These are phyloP conservation scores for Kurtzmaniella quercitrusa DNA, from an alignment of 1,139 yeast genomes.

Conservation along the genomic window DNA sequence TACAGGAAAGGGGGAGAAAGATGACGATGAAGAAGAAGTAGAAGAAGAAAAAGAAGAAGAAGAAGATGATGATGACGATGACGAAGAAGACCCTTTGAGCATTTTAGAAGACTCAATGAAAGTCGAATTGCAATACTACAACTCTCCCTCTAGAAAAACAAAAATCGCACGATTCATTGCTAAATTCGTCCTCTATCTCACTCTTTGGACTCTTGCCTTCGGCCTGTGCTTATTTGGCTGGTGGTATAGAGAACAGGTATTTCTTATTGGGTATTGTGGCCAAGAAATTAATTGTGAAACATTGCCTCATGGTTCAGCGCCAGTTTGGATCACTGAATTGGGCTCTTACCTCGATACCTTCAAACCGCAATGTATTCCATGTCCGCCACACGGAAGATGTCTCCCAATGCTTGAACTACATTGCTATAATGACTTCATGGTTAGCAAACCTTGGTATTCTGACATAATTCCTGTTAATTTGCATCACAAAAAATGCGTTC, in stretches of 20 bases:
- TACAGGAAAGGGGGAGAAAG: neutral
- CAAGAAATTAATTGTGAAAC: slow-evolving; percentile 43
- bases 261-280: slow-evolving; percentile 66
- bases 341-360: slow-evolving; percentile 32
- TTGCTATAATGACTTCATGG: slow-evolving; percentile 68
- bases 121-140: neutral
- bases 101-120: neutral
- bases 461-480: slow-evolving; percentile 57
- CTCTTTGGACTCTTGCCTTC: slow-evolving; percentile 26
- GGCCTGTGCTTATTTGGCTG: slow-evolving; percentile 31
- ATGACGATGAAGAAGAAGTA: neutral
- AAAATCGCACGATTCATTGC: neutral
- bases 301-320: slow-evolving; percentile 19
- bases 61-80: slow-evolving; percentile 7
- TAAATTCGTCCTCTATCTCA: slow-evolving; percentile 12
- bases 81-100: neutral
- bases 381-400: slow-evolving; percentile 84
- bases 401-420: slow-evolving; percentile 52
- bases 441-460: slow-evolving; percentile 49
- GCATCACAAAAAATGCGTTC: slow-evolving; percentile 52
- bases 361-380: slow-evolving; percentile 66
- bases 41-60: slow-evolving; percentile 12
- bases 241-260: slow-evolving; percentile 62
- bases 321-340: slow-evolving; percentile 14
- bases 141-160: neutral